Evolutionary conservation across 345 rosid species (phyloP).

Genomic region (Camelina hispida): DNA sequence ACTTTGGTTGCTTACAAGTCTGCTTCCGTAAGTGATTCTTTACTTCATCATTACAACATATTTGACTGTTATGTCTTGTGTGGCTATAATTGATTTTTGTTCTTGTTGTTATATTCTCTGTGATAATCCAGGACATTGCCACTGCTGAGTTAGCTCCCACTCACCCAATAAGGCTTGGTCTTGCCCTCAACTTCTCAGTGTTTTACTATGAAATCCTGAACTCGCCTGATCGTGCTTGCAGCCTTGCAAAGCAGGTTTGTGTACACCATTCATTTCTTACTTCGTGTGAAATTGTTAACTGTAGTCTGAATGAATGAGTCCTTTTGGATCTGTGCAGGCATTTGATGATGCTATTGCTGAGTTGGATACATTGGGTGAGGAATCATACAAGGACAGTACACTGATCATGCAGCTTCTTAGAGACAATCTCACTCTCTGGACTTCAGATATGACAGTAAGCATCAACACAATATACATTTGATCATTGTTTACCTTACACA

Average conservation of each 20-base stretch:
- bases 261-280: neutral
- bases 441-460: slow-evolving; percentile 56
- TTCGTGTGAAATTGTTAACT: neutral
- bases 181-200: slow-evolving; percentile 98
- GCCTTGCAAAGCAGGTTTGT: slow-evolving; percentile 89
- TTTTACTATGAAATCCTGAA: slow-evolving; percentile 97
- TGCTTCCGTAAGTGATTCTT: slow-evolving; percentile 66
- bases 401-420: slow-evolving; percentile 80
- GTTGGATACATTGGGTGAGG: slow-evolving; percentile 73
- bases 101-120: neutral
- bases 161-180: slow-evolving; percentile 97
- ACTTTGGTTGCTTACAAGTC: slow-evolving; percentile 97
- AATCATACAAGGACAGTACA: slow-evolving; percentile 83
- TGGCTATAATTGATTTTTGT: neutral
- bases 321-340: slow-evolving; percentile 40
- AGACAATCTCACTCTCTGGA: slow-evolving; percentile 81
- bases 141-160: slow-evolving; percentile 86
- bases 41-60: neutral
- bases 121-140: slow-evolving; percentile 78
- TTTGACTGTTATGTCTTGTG: neutral
- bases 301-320: neutral
- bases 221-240: slow-evolving; percentile 98
- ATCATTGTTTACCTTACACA: neutral
- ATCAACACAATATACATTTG: neutral
- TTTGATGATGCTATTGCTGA: slow-evolving; percentile 81